Evolutionary conservation across 2,329 filamentous ascomycete species (phyloP).

Genomic region (Thielaviopsis cerberus): DNA sequence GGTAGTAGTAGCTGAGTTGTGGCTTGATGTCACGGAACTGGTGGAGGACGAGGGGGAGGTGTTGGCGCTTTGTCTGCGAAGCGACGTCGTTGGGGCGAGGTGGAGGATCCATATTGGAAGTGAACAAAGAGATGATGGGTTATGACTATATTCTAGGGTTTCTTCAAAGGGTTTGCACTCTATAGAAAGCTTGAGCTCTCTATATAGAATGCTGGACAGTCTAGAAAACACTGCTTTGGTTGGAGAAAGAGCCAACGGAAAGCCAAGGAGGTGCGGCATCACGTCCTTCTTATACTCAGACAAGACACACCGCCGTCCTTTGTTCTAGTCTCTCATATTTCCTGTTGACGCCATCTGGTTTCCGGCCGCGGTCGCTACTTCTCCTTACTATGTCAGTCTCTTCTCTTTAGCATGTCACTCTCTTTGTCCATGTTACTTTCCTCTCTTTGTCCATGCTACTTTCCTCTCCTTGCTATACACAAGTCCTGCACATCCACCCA

Average conservation of each 20-base stretch:
- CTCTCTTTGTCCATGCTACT: no score
- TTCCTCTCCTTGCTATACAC: no score
- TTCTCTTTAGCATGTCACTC: no score
- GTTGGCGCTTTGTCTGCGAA: conserved; percentile 21
- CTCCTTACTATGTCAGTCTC: no score
- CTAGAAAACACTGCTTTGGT: no score
- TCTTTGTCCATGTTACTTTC: no score
- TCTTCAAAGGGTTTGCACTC: no score
- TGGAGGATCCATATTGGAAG: conserved; percentile 5
- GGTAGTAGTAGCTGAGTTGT: conserved; percentile 40
- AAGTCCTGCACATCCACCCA: no score
- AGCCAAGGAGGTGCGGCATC: neutral
- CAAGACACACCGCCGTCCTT: neutral
- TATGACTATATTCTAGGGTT: no score
- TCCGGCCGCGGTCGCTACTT: neutral
- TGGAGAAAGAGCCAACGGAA: no score
- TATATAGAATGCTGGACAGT: neutral
- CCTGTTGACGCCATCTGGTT: no score
- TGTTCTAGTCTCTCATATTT: neutral
- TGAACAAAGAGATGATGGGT: no score
- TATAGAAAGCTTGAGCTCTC: neutral
- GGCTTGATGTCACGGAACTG: conserved; percentile 36
- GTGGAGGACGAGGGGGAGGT: conserved; percentile 45
- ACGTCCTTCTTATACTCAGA: neutral
- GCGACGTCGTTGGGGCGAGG: conserved; percentile 9